These are phyloP conservation scores for Logfia minima DNA, from an alignment of 129 eudicot genomes.

Conservation along the genomic window DNA sequence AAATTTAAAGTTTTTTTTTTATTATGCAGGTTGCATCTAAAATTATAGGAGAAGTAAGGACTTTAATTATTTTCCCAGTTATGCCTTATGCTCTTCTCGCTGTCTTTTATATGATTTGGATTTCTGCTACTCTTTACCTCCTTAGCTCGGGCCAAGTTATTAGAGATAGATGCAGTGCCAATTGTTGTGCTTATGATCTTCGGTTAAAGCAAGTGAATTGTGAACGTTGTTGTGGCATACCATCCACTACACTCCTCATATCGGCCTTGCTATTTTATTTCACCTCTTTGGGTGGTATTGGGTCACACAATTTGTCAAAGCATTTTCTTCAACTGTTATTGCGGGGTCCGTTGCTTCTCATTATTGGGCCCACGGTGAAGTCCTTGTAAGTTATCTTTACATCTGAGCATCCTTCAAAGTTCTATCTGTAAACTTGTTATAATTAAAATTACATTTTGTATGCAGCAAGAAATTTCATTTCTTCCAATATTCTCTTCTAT, in stretches of 20 bases:
- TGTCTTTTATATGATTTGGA: conserved; percentile 85
- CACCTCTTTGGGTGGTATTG: conserved; percentile 87
- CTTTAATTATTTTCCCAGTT: conserved; percentile 71
- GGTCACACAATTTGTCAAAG: conserved; percentile 82
- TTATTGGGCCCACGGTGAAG: conserved; percentile 85
- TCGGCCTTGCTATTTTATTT: conserved; percentile 71
- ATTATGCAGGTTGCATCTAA: conserved; percentile 88
- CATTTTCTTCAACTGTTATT: conserved; percentile 83
- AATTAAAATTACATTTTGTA: conserved; percentile 15
- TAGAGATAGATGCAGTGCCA: conserved; percentile 69
- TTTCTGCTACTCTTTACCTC: conserved; percentile 82
- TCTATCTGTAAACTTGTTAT: conserved; percentile 1
- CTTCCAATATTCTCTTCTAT: conserved; percentile 84
- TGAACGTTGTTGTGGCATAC: conserved; percentile 84
- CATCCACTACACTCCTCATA: conserved; percentile 74
- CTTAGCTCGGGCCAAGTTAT: conserved; percentile 79
- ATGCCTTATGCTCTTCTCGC: conserved; percentile 75
- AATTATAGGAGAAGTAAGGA: conserved; percentile 96
- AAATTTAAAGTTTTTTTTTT: not conserved
- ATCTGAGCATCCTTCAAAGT: not conserved
- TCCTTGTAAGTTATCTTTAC: conserved; percentile 54
- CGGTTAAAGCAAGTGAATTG: conserved; percentile 58
- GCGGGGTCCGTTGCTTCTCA: conserved; percentile 98
- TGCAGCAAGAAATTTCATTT: conserved; percentile 86
- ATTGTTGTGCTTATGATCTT: conserved; percentile 94